Evolutionary conservation across 108 stramenopile genomes (phyloP), one percentile per base, ranked within the genome.

Genomic region (Nitzschia sp.): DNA sequence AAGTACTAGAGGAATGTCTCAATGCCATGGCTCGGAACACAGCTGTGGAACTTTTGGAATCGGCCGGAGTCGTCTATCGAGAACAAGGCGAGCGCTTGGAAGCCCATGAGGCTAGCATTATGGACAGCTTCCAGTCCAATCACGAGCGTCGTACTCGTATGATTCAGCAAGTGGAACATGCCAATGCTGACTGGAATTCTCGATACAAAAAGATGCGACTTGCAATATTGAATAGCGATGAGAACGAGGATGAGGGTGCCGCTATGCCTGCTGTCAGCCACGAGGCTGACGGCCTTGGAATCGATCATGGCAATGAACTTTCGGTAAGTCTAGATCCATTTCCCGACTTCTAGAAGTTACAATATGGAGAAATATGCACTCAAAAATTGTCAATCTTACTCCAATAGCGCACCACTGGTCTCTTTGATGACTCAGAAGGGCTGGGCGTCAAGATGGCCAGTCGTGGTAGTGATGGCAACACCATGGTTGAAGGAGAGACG

Each of bases 21-120:
- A 24, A 67, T 15, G 34, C 47, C 33, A 51, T 67, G 35, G 34
- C 18, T 1, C 54, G 2, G 24, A 35, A 53, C 54, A 67, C 55
- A 48, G 51, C 64, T 4, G 45, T 59, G 23, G 58, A 70, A 55
- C 6, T 70, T 1, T 38, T 70, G 3, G 57, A 70, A 9, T 29
- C 58, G 1, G 68, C 59, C 5, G 68, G 53, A 1, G 32, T 33
- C 1, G 42, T 59, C 19, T 51, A 36, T 36, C 27, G 55, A 0
- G 54, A 67, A 34, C 28, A 38, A 19, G 32, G 23, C 17, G 33
- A 31, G 6, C 31, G 53, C 0, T 25, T 67, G 11, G 66, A 67
- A 26, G 54, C 27, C 0, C 13, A 21, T 15, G 66, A 67, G 27
- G n/a, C 33, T 3, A 24, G 15, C 3, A 35, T 67, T 21, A 21